Evolutionary conservation across 192 early-diverging fungal genomes (phyloP).

Genomic region (Coemansia sp.): DNA sequence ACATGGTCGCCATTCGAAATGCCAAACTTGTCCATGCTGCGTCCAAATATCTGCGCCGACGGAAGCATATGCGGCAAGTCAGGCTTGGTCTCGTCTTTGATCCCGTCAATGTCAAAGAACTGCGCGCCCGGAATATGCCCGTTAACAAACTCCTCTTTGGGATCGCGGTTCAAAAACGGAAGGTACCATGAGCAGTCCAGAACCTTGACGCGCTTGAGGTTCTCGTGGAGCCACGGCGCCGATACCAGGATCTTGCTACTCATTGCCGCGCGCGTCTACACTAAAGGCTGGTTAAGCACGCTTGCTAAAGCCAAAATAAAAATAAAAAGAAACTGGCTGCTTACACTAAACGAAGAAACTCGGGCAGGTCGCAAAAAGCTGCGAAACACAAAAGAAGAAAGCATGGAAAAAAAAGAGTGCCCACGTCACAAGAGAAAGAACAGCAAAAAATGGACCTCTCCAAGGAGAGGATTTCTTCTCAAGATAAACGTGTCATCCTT

Average conservation of each 20-base stretch:
- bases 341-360: no score
- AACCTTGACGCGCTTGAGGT: constrained; percentile 63
- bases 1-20: constrained; percentile 80
- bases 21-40: constrained; percentile 66
- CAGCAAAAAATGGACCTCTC: constrained; percentile 2
- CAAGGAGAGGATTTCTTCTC: constrained; percentile 34
- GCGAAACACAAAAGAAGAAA: no score
- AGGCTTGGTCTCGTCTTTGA: constrained; percentile 65
- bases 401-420: no score
- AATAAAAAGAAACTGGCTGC: no score
- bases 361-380: no score
- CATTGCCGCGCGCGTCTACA: no score
- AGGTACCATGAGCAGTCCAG: constrained; percentile 94
- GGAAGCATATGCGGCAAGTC: constrained; percentile 93
- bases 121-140: constrained; percentile 67
- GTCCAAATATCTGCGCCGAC: constrained; percentile 63
- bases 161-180: constrained; percentile 65
- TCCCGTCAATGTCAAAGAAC: constrained; percentile 89
- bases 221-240: constrained; percentile 59
- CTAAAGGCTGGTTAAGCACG: no score
- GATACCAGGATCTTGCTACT: constrained; percentile 38
- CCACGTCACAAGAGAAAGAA: background rate
- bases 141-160: constrained; percentile 67
- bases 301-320: no score
- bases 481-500: constrained; percentile 48